phyloP scores from a whole-genome alignment of 805 yeast genomes.

The Kregervanrija fluxuum region DNA sequence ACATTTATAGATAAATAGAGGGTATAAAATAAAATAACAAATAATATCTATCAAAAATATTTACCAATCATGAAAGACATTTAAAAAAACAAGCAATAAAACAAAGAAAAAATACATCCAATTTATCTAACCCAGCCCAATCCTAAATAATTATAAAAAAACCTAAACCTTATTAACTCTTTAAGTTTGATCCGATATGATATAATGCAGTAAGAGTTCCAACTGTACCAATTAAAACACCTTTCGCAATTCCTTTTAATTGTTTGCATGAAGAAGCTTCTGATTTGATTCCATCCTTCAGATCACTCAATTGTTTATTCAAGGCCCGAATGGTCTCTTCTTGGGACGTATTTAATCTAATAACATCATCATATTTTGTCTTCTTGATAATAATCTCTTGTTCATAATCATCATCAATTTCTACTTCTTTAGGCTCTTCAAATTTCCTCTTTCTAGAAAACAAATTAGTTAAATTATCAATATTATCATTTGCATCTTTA shows the following conservation, averaged over 20 bases:
- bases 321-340: too few species aligned
- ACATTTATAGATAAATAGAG: neutral
- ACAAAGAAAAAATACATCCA: neutral
- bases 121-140: neutral
- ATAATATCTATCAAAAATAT: neutral
- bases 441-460: too few species aligned
- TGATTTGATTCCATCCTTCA: too few species aligned
- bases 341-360: too few species aligned
- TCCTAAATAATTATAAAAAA: neutral
- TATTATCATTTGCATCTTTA: too few species aligned
- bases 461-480: too few species aligned
- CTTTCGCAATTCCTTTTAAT: slow-evolving; percentile 1
- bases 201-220: slow-evolving; percentile 20
- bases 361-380: too few species aligned
- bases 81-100: neutral
- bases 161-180: neutral
- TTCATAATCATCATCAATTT: too few species aligned
- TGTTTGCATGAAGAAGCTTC: neutral
- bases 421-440: too few species aligned
- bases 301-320: too few species aligned
- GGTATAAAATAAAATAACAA: neutral
- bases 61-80: neutral
- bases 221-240: slow-evolving; percentile 16
- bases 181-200: slow-evolving; percentile 16
- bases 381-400: too few species aligned